A percentile compares a stretch with the other conserved stretches of the same genome.
phyloP scores from a whole-genome alignment of 495 filamentous ascomycete species.

The Aspergillus incahuasiensis region DNA sequence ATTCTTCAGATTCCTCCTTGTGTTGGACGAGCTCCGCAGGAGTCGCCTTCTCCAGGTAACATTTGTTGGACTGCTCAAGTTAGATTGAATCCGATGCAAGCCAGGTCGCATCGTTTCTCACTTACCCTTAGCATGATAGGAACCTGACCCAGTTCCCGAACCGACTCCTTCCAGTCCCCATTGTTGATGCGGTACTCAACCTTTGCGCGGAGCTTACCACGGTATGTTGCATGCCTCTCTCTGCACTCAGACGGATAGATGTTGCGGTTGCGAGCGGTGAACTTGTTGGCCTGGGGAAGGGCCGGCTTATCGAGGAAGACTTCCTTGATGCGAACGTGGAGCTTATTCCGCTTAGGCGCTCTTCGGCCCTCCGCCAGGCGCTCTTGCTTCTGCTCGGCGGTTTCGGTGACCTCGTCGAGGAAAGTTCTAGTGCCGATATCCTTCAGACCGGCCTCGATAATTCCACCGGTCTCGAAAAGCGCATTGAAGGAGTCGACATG shows the following conservation, averaged over 20 bases:
- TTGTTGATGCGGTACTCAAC: conserved; percentile 82
- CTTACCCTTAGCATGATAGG: conserved; percentile 88
- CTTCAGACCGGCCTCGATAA: conserved; percentile 69
- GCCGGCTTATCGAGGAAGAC: conserved; percentile 72
- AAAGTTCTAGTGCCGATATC: conserved; percentile 89
- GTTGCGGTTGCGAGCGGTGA: conserved; percentile 66
- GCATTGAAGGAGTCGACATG: conserved; percentile 96
- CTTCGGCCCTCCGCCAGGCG: conserved; percentile 42
- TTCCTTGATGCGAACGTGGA: conserved; percentile 69
- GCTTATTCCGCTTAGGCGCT: conserved; percentile 57
- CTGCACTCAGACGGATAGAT: conserved; percentile 91
- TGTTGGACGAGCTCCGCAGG: conserved; percentile 74
- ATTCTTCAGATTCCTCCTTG: conserved; percentile 90
- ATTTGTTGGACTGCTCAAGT: conserved; percentile 65
- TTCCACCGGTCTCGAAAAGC: conserved; percentile 64
- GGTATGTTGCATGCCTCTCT: conserved; percentile 88
- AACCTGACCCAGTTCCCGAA: conserved; percentile 79
- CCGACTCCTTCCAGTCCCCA: conserved; percentile 71
- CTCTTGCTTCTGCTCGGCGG: conserved; percentile 35
- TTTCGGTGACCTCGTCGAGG: conserved; percentile 66
- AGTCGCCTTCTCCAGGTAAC: conserved; percentile 79
- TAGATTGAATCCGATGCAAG: background rate
- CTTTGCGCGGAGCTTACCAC: conserved; percentile 74
- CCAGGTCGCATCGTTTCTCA: background rate
- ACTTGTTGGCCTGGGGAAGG: conserved; percentile 75